Evolutionary conservation across 345 rosid genomes (phyloP), one percentile per base, ranked within the genome.

Genomic region (Heritiera fomes): DNA sequence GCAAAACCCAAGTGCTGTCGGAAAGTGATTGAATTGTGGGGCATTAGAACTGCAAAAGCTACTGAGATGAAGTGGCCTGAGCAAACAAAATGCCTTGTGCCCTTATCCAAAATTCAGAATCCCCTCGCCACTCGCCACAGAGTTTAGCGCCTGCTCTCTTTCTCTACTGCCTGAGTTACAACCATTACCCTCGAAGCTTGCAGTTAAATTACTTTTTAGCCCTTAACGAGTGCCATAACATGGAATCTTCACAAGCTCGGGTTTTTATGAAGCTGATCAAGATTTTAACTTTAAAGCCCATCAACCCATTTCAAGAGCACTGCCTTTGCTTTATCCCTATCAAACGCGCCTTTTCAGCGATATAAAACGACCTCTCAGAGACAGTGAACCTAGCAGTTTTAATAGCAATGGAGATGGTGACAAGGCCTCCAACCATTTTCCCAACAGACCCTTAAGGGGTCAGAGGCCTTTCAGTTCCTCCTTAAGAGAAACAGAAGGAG

Each of bases 271-370:
- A 71, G 46, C 30, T 71, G 75, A 71, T 52, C 15, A 32, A 52
- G 75, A 30, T 15, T 46, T 46, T 69, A 23, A 69, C 56, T 23
- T 69, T 69, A 56, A 69, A 46, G 56, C 56, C n/a, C 73, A 69
- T 13, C 53, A 69, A 9, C n/a, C 56, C 55, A 47, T 46, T 50
- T 52, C 46, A 71, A 52, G 45, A 34, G 59, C 74, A 71, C 5
- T 59, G 38, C 23, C 74, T 71, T 71, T 43, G 7, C 18, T 17
- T 10, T 49, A 11, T 43, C 32, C 43, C 30, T 43, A 43, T 32
- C 71, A 67, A 67, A 67, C 30, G 30, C 55, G 73, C 55, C 61
- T 71, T 71, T 71, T 71, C 60, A 71, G 43, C 13, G 60, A 71
- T 71, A 13, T 30, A 13, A 50, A 43, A 30, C 20, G 58, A 50